Conservation (phyloP, 1,284 basidiomycete species). For the Hemileia vastatrix region DNA sequence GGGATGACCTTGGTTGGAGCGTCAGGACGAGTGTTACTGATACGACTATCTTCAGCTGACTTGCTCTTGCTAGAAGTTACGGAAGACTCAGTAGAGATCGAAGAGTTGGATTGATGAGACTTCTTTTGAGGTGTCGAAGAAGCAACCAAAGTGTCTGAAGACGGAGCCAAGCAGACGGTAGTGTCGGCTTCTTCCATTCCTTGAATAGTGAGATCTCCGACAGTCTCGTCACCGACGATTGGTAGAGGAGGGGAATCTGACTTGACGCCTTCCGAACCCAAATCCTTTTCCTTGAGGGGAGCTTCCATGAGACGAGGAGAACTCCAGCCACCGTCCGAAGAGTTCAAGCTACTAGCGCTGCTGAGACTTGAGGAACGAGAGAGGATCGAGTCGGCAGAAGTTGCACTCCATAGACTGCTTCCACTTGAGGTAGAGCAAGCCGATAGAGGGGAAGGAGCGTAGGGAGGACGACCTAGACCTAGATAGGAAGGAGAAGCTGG, state of each 20-base stretch:
- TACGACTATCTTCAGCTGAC: neutral
- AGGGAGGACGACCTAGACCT: neutral
- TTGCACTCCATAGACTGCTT: neutral
- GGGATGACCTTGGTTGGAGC: neutral
- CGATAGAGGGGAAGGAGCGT: neutral
- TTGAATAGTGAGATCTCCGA: conserved; percentile 28
- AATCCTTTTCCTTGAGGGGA: neutral
- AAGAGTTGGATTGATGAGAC: neutral
- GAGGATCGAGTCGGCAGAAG: neutral
- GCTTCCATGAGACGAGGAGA: neutral
- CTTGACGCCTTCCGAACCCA: neutral
- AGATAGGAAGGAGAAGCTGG: neutral
- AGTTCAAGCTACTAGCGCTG: neutral
- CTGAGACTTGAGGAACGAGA: neutral
- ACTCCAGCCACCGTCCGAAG: neutral
- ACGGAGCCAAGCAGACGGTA: neutral
- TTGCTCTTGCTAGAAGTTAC: too few relatives aligned
- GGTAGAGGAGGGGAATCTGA: neutral
- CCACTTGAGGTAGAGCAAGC: neutral
- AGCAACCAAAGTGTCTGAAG: neutral
- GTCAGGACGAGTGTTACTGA: conserved; percentile 1
- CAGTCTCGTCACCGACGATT: conserved; percentile 21
- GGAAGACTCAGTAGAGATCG: too few relatives aligned
- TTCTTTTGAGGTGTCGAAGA: conserved; percentile 8
- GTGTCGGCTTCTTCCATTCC: conserved; percentile 15